These are phyloP conservation scores for Agaricus subrufescens DNA, from an alignment of 768 basidiomycete species.

Conservation along the genomic window DNA sequence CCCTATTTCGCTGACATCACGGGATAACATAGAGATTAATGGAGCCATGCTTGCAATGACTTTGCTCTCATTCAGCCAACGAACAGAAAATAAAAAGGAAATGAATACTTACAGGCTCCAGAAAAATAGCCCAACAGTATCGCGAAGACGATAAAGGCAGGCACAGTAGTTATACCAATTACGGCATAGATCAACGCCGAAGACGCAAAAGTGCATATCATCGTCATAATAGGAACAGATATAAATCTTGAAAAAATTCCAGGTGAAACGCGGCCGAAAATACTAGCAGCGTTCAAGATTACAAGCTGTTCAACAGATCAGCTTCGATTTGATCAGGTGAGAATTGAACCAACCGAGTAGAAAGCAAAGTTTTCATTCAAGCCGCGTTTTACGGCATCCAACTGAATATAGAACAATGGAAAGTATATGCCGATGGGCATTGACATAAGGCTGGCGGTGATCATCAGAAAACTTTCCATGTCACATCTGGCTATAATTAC, in stretches of 20 bases:
- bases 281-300: constrained; percentile 16
- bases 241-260: constrained; percentile 12
- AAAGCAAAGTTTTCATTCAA: constrained; percentile 30
- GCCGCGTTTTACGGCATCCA: constrained; percentile 28
- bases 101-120: constrained; percentile 15
- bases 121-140: constrained; percentile 36
- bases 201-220: constrained; percentile 9
- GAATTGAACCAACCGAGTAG: constrained; percentile 34
- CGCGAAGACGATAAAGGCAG: constrained; percentile 28
- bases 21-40: no score
- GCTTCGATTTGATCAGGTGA: not conserved
- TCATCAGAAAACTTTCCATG: not conserved
- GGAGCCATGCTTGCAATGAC: no score
- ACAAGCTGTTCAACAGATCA: constrained; percentile 11
- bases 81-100: not conserved
- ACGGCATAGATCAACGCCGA: constrained; percentile 28
- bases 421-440: constrained; percentile 24
- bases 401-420: constrained; percentile 37
- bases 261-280: constrained; percentile 17
- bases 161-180: constrained; percentile 25
- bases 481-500: constrained; percentile 2
- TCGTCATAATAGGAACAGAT: constrained; percentile 14
- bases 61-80: no score
- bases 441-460: constrained; percentile 12
- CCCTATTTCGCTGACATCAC: no score